Evolutionary conservation across 306 rosid species (phyloP).

Genomic region (Geum urbanum): DNA sequence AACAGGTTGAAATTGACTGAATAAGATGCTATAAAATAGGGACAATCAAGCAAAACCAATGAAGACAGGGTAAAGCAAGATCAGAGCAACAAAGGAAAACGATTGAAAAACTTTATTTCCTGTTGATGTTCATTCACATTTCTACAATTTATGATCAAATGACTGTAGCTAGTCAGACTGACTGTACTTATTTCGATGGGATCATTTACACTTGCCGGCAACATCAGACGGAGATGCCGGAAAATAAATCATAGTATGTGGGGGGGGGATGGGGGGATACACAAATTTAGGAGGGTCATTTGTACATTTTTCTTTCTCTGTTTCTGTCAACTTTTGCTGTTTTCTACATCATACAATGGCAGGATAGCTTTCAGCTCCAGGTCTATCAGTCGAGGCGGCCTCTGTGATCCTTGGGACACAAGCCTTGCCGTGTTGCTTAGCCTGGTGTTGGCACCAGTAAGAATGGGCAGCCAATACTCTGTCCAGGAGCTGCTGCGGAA

Average conservation of each 20-base stretch:
- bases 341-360: constrained; percentile 43
- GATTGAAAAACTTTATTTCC: constrained; percentile 13
- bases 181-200: constrained; percentile 48
- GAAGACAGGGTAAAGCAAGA: background rate
- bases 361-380: constrained; percentile 31
- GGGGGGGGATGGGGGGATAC: constrained; percentile 57
- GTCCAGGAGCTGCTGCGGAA: constrained; percentile 81
- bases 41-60: no score
- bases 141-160: constrained; percentile 21
- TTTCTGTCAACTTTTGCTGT: constrained; percentile 39
- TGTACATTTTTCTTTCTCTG: constrained; percentile 53
- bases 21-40: background rate
- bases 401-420: constrained; percentile 47
- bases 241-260: constrained; percentile 46
- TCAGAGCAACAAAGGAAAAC: background rate
- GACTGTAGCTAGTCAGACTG: constrained; percentile 33
- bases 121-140: constrained; percentile 19
- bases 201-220: constrained; percentile 74
- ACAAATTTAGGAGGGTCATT: constrained; percentile 44
- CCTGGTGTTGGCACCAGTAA: constrained; percentile 74
- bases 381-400: constrained; percentile 33
- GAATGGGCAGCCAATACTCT: constrained; percentile 84
- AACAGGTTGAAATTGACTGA: background rate
- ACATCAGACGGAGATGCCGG: constrained; percentile 32
- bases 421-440: constrained; percentile 54